Percentiles rank a stretch among this genome's conserved stretches.
Evolutionary conservation across 2,329 filamentous ascomycete species (phyloP).

Genomic region (Colletotrichum endophyticum): DNA sequence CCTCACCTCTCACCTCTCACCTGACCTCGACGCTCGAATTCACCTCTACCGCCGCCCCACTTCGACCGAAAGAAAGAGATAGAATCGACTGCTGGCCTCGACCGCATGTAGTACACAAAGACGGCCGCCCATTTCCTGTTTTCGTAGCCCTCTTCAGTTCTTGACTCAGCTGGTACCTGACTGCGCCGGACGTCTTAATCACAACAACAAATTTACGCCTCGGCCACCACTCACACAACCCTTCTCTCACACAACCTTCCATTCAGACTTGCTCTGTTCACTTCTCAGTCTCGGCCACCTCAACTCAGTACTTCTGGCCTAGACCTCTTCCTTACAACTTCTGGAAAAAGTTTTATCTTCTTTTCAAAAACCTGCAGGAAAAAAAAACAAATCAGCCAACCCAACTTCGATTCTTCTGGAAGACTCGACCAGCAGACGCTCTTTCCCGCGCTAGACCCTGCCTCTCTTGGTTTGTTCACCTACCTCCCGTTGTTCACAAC

Average conservation of each 20-base stretch:
- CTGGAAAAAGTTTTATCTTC: not conserved
- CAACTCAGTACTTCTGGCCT: not conserved
- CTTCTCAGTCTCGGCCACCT: not conserved
- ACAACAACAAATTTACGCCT: not conserved
- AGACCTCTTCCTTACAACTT: not conserved
- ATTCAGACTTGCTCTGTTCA: not conserved
- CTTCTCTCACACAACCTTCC: not conserved
- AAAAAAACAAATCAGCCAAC: not conserved
- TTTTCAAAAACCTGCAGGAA: not conserved
- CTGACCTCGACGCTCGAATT: not conserved
- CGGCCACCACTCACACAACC: not conserved
- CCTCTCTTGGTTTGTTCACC: constrained; percentile 1
- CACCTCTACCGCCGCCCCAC: not conserved
- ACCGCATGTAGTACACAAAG: not conserved
- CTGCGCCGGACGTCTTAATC: constrained; percentile 13
- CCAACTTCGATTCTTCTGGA: constrained; percentile 13
- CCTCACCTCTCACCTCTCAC: not conserved
- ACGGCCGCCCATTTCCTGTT: not conserved
- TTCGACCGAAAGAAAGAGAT: not conserved
- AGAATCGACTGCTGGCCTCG: not conserved
- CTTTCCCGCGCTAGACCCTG: not conserved
- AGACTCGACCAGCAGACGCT: not conserved
- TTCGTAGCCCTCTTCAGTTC: constrained; percentile 17
- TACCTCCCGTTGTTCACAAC: not conserved
- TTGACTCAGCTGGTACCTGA: constrained; percentile 22